Percentiles rank a stretch among this genome's conserved stretches.
phyloP scores from a whole-genome alignment of 2,329 filamentous ascomycete species.

The Alternaria gansuensis region DNA sequence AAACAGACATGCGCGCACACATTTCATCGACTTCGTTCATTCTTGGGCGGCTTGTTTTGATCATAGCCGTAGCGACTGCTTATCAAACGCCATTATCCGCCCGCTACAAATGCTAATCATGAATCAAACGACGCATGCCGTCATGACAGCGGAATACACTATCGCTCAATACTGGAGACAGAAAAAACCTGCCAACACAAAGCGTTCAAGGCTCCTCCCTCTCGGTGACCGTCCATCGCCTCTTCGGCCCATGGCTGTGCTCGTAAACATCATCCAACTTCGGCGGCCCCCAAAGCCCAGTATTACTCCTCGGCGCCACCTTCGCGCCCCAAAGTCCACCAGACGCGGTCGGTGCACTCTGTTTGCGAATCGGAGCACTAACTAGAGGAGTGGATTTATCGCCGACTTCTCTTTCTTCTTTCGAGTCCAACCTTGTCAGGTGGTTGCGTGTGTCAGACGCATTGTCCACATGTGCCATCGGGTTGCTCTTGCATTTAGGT shows the following conservation, averaged over 20 bases:
- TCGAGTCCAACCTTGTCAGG: conserved; percentile 30
- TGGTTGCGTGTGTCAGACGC: conserved; percentile 18
- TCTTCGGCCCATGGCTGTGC: conserved; percentile 53
- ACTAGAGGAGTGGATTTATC: conserved; percentile 46
- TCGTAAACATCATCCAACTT: conserved; percentile 47
- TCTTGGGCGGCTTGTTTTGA: background rate
- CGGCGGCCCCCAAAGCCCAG: conserved; percentile 58
- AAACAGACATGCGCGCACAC: background rate
- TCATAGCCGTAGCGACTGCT: conserved; percentile 1
- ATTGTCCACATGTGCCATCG: conserved; percentile 18
- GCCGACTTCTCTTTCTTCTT: conserved; percentile 42
- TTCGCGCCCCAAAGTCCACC: conserved; percentile 45
- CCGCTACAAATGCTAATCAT: conserved; percentile 2
- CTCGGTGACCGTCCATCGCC: conserved; percentile 56
- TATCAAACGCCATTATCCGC: conserved; percentile 7
- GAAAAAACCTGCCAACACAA: background rate
- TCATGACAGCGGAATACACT: background rate
- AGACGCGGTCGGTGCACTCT: conserved; percentile 15
- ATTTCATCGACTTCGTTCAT: background rate
- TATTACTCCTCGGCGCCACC: conserved; percentile 28
- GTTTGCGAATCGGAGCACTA: conserved; percentile 29
- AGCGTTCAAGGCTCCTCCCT: conserved; percentile 31
- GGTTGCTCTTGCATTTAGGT: conserved; percentile 2
- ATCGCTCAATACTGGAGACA: background rate
- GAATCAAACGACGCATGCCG: background rate